A percentile compares a stretch with the other conserved stretches of the same genome.
Evolutionary conservation across 768 basidiomycete species (phyloP).

Genomic region (Naganishia vaughanmartiniae): DNA sequence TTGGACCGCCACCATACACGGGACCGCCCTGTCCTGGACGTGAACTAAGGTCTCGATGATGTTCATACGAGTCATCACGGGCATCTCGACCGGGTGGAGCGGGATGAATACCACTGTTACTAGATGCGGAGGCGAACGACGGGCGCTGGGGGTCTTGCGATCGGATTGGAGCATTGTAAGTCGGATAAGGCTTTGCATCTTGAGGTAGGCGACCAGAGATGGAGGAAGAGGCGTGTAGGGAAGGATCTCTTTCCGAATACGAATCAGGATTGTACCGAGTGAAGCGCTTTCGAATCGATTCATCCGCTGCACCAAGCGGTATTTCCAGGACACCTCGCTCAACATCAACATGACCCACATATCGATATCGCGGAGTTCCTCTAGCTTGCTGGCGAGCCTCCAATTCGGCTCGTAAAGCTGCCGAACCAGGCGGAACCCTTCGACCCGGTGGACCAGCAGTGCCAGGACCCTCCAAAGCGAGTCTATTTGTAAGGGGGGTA

Average conservation of each 20-base stretch:
- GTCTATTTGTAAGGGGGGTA: neutral
- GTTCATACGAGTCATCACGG: neutral
- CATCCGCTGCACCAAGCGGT: neutral
- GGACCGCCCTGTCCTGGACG: neutral
- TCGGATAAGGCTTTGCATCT: neutral
- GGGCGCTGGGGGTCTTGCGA: neutral
- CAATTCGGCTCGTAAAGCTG: constrained; percentile 10
- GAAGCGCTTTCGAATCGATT: too few relatives aligned
- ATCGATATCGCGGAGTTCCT: constrained; percentile 11
- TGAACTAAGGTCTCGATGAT: neutral
- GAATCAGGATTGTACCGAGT: neutral
- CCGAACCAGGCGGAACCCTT: constrained; percentile 7
- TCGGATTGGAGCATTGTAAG: neutral
- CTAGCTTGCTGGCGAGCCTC: constrained; percentile 18
- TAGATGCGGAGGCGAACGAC: neutral
- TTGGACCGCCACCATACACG: neutral
- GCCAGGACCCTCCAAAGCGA: neutral
- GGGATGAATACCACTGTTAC: neutral
- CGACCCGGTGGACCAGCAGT: constrained; percentile 2
- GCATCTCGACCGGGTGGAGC: neutral
- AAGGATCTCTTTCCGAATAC: neutral
- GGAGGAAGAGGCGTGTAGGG: neutral
- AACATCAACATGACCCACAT: constrained; percentile 9
- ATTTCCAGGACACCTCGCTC: neutral
- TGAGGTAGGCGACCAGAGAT: neutral